Conservation (phyloP, 2,329 filamentous ascomycete species). For the Talaromyces sp. region DNA sequence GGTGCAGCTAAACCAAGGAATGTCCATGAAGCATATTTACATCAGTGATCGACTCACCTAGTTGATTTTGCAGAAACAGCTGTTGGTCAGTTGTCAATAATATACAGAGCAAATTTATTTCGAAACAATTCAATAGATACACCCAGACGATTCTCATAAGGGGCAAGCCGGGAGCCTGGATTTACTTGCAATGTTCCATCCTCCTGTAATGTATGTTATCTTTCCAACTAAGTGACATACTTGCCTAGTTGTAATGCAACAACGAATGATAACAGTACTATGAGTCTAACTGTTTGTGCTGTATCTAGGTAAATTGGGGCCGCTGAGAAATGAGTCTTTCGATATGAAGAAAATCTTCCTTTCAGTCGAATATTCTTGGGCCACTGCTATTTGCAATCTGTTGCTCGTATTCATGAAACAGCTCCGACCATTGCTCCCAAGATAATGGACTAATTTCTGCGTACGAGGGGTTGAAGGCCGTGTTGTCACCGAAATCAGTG, state of each 20-base stretch:
- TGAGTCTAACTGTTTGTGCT: not conserved
- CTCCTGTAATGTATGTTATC: not conserved
- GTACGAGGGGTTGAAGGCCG: not conserved
- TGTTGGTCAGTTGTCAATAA: too few relatives aligned
- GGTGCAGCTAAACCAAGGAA: too few relatives aligned
- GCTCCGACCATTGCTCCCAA: constrained; percentile 3
- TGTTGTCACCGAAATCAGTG: not conserved
- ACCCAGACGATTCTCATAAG: not conserved
- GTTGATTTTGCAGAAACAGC: too few relatives aligned
- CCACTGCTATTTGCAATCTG: not conserved
- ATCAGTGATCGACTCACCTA: too few relatives aligned
- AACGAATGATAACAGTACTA: not conserved
- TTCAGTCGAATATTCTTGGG: not conserved
- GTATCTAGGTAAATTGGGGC: not conserved
- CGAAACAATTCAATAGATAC: too few relatives aligned
- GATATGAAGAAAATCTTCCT: not conserved
- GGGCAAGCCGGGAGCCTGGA: not conserved
- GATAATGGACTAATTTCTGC: not conserved
- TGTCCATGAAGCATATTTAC: too few relatives aligned
- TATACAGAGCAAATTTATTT: too few relatives aligned
- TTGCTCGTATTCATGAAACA: constrained; percentile 1
- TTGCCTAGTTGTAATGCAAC: not conserved
- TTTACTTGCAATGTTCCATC: not conserved
- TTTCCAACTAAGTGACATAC: not conserved
- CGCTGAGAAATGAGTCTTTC: not conserved